These are phyloP conservation scores for Hirschfeldia incana DNA, from an alignment of 345 rosid species.

Conservation along the genomic window DNA sequence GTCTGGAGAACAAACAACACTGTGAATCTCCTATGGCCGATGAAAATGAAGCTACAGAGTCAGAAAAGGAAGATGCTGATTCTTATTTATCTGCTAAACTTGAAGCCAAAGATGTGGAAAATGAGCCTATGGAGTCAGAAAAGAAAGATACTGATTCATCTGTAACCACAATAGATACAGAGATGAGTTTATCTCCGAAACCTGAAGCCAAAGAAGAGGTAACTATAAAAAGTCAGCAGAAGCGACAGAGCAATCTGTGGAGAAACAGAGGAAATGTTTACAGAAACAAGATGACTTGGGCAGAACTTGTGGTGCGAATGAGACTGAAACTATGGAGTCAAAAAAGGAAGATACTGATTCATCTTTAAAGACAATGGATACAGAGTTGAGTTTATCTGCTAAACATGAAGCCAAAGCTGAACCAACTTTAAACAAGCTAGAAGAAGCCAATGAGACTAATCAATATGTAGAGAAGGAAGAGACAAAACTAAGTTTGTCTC, in stretches of 20 bases:
- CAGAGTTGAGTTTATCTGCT: not conserved
- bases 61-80: not conserved
- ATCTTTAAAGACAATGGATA: not conserved
- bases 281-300: constrained; percentile 7
- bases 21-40: not conserved
- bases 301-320: not conserved
- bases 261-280: constrained; percentile 9
- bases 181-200: not conserved
- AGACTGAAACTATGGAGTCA: constrained; percentile 6
- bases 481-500: not conserved
- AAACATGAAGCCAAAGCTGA: constrained; percentile 9
- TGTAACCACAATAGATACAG: too few relatives aligned
- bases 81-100: not conserved
- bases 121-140: too few relatives aligned
- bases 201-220: constrained; percentile 6
- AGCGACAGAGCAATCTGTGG: not conserved
- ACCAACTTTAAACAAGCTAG: not conserved
- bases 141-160: too few relatives aligned
- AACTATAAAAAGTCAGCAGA: not conserved
- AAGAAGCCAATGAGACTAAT: constrained; percentile 3
- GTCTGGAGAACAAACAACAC: not conserved
- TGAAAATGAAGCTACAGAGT: not conserved
- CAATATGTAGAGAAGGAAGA: constrained; percentile 15
- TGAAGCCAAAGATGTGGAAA: constrained; percentile 6
- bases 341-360: not conserved